These are phyloP conservation scores for Phytopythium aichiense DNA, from an alignment of 352 stramenopile species.

Conservation along the genomic window DNA sequence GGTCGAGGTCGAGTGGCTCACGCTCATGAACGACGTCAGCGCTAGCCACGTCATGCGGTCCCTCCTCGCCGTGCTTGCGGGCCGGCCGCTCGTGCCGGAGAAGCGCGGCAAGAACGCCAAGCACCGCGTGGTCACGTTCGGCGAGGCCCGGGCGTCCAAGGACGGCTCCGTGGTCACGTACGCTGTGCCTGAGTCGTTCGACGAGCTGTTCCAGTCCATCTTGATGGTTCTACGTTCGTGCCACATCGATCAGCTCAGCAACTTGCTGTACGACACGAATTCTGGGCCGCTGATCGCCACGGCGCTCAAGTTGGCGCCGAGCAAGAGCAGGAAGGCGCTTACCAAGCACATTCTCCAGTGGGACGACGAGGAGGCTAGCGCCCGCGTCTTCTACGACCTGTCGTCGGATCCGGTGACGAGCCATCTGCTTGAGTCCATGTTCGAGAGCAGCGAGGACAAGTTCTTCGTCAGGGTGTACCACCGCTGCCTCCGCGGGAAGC, in stretches of 20 bases:
- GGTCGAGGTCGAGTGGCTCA: conserved; percentile 76
- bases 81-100: conserved; percentile 59
- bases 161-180: conserved; percentile 35
- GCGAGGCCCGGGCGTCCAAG: conserved; percentile 30
- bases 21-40: conserved; percentile 84
- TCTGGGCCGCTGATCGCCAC: conserved; percentile 66
- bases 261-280: conserved; percentile 72
- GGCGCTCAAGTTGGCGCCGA: conserved; percentile 53
- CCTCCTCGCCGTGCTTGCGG: conserved; percentile 59
- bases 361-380: conserved; percentile 48
- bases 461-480: conserved; percentile 66
- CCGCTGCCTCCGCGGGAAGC: conserved; percentile 53
- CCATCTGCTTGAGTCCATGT: conserved; percentile 71
- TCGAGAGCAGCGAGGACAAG: conserved; percentile 48
- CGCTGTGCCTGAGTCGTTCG: conserved; percentile 49
- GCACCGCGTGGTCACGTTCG: conserved; percentile 63
- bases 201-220: conserved; percentile 57
- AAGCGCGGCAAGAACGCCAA: conserved; percentile 84
- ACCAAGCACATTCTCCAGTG: conserved; percentile 66
- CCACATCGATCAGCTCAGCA: conserved; percentile 39
- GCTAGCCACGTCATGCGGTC: conserved; percentile 80
- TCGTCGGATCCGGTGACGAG: conserved; percentile 70
- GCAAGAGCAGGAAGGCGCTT: conserved; percentile 43
- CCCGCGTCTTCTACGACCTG: conserved; percentile 61
- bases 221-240: conserved; percentile 40